phyloP scores from a whole-genome alignment of 768 basidiomycete species.

The Pleurotus eryngii region DNA sequence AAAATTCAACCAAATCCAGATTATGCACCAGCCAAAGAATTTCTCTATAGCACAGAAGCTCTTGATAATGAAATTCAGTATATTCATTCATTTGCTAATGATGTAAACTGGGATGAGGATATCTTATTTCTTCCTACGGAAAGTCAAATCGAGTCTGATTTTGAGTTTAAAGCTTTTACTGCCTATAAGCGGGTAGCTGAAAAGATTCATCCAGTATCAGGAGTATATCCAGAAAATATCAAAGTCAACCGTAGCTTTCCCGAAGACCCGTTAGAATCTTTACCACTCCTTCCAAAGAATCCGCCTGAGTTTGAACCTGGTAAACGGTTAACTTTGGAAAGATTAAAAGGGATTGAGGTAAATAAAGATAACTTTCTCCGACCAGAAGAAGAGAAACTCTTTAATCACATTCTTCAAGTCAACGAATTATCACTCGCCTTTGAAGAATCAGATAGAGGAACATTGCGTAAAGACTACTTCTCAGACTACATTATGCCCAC shows the following conservation, averaged over 20 bases:
- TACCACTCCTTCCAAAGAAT: constrained; percentile 16
- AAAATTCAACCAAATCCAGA: too few relatives aligned
- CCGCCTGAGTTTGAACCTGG: constrained; percentile 19
- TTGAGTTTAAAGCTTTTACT: constrained; percentile 3
- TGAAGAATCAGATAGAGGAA: constrained; percentile 14
- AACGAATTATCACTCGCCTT: constrained; percentile 22
- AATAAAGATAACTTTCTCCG: constrained; percentile 18
- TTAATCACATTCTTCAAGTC: constrained; percentile 16
- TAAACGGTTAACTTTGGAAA: constrained; percentile 3
- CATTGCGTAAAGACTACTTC: constrained; percentile 18
- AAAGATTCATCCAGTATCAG: constrained; percentile 23
- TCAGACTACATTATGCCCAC: constrained; percentile 26
- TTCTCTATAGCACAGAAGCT: background rate
- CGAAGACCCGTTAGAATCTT: constrained; percentile 19
- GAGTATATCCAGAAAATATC: constrained; percentile 9
- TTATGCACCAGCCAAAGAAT: too few relatives aligned
- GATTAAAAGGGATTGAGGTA: constrained; percentile 1
- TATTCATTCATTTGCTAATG: too few relatives aligned
- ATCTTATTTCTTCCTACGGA: background rate
- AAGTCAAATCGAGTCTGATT: background rate
- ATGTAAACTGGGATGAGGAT: background rate
- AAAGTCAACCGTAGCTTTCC: constrained; percentile 13
- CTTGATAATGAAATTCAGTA: background rate
- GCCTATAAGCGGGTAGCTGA: constrained; percentile 17
- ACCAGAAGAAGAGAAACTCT: constrained; percentile 19